phyloP scores from a whole-genome alignment of 108 stramenopile species.

The Pseudonitzschia multiseries region DNA sequence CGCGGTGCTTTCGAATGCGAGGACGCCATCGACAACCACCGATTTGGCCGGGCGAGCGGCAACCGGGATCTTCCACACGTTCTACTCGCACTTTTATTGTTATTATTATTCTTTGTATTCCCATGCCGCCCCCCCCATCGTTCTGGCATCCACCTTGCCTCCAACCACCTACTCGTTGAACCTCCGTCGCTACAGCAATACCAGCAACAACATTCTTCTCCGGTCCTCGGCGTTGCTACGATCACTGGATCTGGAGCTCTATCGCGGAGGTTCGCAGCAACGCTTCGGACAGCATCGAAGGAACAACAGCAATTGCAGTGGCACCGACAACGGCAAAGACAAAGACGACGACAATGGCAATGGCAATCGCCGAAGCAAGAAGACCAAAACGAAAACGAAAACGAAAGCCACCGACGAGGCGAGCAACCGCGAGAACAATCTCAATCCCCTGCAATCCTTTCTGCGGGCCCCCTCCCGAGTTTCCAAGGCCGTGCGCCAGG shows the following conservation, averaged over 20 bases:
- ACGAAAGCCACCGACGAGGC: too few species aligned
- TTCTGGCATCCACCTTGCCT: not conserved
- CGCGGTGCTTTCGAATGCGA: not conserved
- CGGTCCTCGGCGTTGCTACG: not conserved
- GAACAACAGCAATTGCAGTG: not conserved
- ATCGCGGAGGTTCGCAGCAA: constrained; percentile 12
- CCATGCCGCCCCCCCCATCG: not conserved
- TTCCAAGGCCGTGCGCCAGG: constrained; percentile 23
- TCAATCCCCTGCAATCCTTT: not conserved
- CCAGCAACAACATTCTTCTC: not conserved
- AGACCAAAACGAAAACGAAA: too few species aligned
- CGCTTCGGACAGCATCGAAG: constrained; percentile 2
- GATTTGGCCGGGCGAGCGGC: not conserved
- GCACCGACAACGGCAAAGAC: not conserved
- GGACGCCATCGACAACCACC: not conserved
- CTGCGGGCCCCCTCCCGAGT: not conserved
- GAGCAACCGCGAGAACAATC: not conserved
- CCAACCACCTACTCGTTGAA: not conserved
- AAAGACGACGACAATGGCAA: not conserved
- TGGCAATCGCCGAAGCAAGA: not conserved
- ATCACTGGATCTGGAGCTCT: not conserved
- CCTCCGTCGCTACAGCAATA: not conserved
- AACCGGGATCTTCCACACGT: not conserved
- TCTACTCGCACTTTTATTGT: too few species aligned
- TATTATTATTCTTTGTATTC: too few species aligned